Base-by-base conservation (phyloP, 192 early-diverging fungal species). In the Gaertneriomyces sp. region DNA sequence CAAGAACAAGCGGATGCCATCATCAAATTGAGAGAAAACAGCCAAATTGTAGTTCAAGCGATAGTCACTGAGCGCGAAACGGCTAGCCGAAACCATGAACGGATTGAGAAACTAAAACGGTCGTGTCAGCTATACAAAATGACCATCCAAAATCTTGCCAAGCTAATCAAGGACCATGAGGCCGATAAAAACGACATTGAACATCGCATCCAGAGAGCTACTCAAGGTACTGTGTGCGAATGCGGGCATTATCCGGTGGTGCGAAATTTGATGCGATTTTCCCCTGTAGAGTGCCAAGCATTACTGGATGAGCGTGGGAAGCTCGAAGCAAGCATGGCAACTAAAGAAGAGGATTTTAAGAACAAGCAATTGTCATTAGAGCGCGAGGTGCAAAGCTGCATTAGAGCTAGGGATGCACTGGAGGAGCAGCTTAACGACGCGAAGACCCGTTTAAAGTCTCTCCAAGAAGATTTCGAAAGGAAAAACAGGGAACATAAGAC, bases 121-220 rank as follows among this genome's bases (percentile, higher is more conserved):
- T 17, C 45, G 43, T 69, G 68, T 44, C 61, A 69, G 45, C 17
- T 69, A 4, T 69, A 69, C 60, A 11, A 61, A 53, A 58, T 70
- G 42, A 63, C 53, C 17, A 16, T 70, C 12, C 54, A 64, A 45
- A 70, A 58, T 10, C 54, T 70, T 7, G 69, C 53, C 42, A 55
- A 42, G 57, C 11, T 70, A 4, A 64, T 70, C 39, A 33, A 58
- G 20, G 54, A 64, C 3, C 46, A 45, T 9, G 53, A 64, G 17
- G 25, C 40, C 6, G 54, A 55, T 16, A 70, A 58, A 38, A 43
- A 46, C 16, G 53, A 9, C 0, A 33, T 60, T 0, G 20, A 49
- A 12, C 42, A 14, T 11, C 33, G 16, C 39, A 6, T 68, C 14
- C 39, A 60, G 3, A 20, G 8, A 41, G 43, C 9, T 17, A 40